Percentiles rank a stretch among this genome's conserved stretches.
Conservation (phyloP, 208 protist species). For the Naegleria lovaniensis region DNA sequence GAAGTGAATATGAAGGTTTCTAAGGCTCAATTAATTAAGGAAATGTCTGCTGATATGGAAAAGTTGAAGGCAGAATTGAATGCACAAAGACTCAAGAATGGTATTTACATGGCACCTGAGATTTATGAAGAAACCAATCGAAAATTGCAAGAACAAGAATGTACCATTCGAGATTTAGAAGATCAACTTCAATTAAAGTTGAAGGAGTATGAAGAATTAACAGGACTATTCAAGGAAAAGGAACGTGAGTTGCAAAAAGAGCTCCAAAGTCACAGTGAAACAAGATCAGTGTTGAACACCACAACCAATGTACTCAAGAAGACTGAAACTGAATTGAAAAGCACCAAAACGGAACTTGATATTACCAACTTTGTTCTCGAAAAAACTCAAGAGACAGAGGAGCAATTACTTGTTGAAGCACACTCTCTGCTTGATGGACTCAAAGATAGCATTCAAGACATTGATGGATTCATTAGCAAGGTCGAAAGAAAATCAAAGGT, state of each 20-base stretch:
- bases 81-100: constrained; percentile 39
- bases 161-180: background rate
- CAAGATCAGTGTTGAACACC: background rate
- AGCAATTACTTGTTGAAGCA: background rate
- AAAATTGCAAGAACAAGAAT: constrained; percentile 24
- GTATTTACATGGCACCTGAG: constrained; percentile 46
- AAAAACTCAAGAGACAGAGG: background rate
- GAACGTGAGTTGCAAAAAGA: background rate
- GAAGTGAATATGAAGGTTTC: constrained; percentile 57
- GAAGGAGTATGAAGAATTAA: constrained; percentile 21
- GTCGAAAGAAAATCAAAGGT: background rate
- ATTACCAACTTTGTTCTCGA: background rate
- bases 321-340: background rate
- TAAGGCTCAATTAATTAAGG: constrained; percentile 48
- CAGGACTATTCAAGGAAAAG: background rate
- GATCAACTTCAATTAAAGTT: background rate
- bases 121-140: constrained; percentile 36
- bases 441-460: background rate
- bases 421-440: background rate
- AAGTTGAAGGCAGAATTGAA: constrained; percentile 50
- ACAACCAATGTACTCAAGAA: background rate
- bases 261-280: background rate
- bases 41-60: constrained; percentile 50
- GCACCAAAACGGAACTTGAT: background rate
- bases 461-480: background rate